Percentiles rank a stretch among this genome's conserved stretches.
Conservation (phyloP, 257 asterid species). For the Nicotiana noctiflora region DNA sequence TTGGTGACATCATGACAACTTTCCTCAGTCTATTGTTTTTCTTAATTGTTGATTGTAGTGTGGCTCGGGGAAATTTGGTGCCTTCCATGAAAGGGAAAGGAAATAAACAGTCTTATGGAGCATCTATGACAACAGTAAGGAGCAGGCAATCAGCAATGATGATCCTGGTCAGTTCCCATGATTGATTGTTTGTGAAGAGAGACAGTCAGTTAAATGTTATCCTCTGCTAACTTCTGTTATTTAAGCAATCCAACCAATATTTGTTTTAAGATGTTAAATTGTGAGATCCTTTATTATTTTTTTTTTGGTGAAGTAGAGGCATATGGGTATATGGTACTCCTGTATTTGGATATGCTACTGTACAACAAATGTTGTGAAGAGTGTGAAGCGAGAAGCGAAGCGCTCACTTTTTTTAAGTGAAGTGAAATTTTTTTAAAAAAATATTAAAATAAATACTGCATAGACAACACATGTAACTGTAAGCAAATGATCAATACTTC, state of each 20-base stretch:
- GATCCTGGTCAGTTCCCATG: constrained; percentile 52
- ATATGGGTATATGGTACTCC: background rate
- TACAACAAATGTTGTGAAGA: background rate
- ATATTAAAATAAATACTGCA: too few species aligned
- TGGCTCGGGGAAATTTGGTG: constrained; percentile 40
- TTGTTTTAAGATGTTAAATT: background rate
- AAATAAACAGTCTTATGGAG: constrained; percentile 27
- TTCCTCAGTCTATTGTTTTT: background rate
- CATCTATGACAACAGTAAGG: constrained; percentile 30
- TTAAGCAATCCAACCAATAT: background rate
- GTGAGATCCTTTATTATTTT: background rate
- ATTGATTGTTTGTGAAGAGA: background rate
- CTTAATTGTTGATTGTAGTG: constrained; percentile 32
- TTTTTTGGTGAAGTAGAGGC: background rate
- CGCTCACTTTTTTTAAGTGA: too few species aligned
- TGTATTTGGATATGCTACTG: background rate
- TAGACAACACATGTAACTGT: too few species aligned
- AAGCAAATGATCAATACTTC: too few species aligned
- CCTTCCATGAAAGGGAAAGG: constrained; percentile 28
- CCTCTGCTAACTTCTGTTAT: background rate
- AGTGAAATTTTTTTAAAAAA: too few species aligned
- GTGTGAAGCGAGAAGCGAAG: too few species aligned
- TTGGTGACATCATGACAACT: constrained; percentile 1
- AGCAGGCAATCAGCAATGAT: constrained; percentile 44
- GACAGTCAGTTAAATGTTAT: background rate